Evolutionary conservation across 2,329 filamentous ascomycete species (phyloP).

Genomic region (Colletotrichum destructivum): DNA sequence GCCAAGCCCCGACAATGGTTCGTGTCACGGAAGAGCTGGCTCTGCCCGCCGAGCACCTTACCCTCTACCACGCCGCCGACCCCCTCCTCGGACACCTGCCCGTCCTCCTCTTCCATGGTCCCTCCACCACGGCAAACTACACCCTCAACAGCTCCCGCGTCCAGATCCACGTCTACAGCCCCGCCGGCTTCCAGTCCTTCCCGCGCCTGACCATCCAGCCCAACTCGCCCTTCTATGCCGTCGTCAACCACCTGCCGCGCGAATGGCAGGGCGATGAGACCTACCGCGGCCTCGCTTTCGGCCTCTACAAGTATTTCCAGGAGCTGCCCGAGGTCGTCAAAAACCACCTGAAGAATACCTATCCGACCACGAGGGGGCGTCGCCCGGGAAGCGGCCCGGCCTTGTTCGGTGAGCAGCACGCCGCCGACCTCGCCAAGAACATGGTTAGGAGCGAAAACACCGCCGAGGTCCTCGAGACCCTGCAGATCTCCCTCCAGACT

Average conservation of each 20-base stretch:
- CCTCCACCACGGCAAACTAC: conserved; percentile 90
- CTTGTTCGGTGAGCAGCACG: conserved; percentile 92
- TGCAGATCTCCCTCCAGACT: conserved; percentile 83
- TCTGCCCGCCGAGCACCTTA: conserved; percentile 85
- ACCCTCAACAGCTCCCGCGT: conserved; percentile 92
- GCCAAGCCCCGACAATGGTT: conserved; percentile 76
- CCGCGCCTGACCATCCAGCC: conserved; percentile 93
- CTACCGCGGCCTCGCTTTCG: conserved; percentile 91
- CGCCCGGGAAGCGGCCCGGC: conserved; percentile 75
- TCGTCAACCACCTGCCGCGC: conserved; percentile 89
- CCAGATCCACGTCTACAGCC: conserved; percentile 92
- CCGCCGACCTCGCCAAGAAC: conserved; percentile 87
- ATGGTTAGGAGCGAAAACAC: conserved; percentile 88
- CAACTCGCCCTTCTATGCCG: conserved; percentile 90
- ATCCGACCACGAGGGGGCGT: conserved; percentile 67
- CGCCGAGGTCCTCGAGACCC: conserved; percentile 78
- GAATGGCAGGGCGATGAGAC: conserved; percentile 97
- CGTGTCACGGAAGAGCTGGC: conserved; percentile 83
- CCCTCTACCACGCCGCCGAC: conserved; percentile 91
- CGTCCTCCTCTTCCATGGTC: conserved; percentile 91
- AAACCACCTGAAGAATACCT: conserved; percentile 74
- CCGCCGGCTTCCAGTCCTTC: conserved; percentile 91
- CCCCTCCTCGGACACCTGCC: conserved; percentile 85
- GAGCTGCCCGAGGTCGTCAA: conserved; percentile 87
- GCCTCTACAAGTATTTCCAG: conserved; percentile 92